phyloP scores from a whole-genome alignment of 192 early-diverging fungal genomes.

The Funneliformis geosporum region DNA sequence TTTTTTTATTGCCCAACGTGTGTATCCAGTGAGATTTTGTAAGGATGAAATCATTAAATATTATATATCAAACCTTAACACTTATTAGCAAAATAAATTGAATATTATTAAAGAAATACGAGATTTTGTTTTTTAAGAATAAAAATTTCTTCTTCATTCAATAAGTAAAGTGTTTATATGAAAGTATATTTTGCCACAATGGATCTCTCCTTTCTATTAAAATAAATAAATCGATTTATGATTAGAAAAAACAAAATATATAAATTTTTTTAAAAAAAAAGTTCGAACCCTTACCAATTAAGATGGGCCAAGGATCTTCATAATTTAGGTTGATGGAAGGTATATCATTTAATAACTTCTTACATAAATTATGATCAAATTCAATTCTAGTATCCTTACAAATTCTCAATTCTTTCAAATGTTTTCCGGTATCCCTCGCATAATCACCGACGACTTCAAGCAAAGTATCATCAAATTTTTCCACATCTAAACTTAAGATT shows the following conservation, averaged over 20 bases:
- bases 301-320: constrained; percentile 3
- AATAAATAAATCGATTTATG: not conserved
- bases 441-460: constrained; percentile 19
- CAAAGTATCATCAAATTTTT: constrained; percentile 22
- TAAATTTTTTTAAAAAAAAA: not conserved
- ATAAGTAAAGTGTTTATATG: not conserved
- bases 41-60: too few relatives aligned
- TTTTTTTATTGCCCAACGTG: too few relatives aligned
- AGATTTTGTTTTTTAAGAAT: too few relatives aligned
- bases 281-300: not conserved
- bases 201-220: constrained; percentile 18
- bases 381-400: constrained; percentile 9
- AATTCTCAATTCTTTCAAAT: constrained; percentile 15
- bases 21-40: too few relatives aligned
- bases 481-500: constrained; percentile 18
- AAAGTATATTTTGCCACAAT: constrained; percentile 4
- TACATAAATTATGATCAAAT: constrained; percentile 15
- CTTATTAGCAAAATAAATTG: too few relatives aligned
- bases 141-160: too few relatives aligned
- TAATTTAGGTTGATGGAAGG: constrained; percentile 19
- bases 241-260: not conserved
- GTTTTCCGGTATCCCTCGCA: not conserved
- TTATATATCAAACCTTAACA: too few relatives aligned
- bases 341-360: not conserved
- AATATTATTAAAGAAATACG: too few relatives aligned